Percentiles rank a stretch among this genome's conserved stretches.
phyloP scores from a whole-genome alignment of 352 stramenopile genomes.

The Elongisporangium senticosum region DNA sequence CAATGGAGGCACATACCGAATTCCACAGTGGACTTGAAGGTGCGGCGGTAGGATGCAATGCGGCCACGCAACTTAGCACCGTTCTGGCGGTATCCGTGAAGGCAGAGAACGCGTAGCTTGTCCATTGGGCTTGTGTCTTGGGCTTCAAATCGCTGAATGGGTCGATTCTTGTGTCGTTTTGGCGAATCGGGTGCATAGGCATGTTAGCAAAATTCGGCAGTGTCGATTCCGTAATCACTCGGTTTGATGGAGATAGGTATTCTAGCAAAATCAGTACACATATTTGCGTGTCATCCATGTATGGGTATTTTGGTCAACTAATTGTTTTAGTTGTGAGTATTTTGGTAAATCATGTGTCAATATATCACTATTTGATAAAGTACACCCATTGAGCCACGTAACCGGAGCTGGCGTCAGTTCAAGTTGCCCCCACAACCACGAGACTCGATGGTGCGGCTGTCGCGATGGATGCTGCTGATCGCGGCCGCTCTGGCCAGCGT shows the following conservation, averaged over 20 bases:
- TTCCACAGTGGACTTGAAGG: slow-evolving; percentile 74
- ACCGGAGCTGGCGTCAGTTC: not conserved
- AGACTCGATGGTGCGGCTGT: not conserved
- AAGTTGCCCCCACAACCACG: not conserved
- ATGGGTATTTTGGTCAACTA: not conserved
- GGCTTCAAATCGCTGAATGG: not conserved
- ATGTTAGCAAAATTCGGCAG: not conserved
- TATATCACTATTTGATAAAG: not conserved
- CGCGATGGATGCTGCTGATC: not conserved
- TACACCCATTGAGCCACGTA: not conserved
- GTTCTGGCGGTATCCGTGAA: slow-evolving; percentile 82
- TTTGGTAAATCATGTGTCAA: not conserved
- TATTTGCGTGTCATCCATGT: no score
- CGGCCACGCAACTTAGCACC: slow-evolving; percentile 61
- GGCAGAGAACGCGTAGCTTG: slow-evolving; percentile 77
- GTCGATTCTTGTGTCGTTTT: no score
- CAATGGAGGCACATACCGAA: slow-evolving; percentile 43
- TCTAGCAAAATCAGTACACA: no score
- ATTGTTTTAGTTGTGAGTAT: not conserved
- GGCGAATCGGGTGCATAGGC: no score
- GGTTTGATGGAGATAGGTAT: not conserved
- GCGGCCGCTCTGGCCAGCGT: not conserved
- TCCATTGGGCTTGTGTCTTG: slow-evolving; percentile 17
- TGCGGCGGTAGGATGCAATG: slow-evolving; percentile 63
- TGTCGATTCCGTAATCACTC: not conserved